Conservation (phyloP, 768 basidiomycete genomes). For the Amanita rubescens region DNA sequence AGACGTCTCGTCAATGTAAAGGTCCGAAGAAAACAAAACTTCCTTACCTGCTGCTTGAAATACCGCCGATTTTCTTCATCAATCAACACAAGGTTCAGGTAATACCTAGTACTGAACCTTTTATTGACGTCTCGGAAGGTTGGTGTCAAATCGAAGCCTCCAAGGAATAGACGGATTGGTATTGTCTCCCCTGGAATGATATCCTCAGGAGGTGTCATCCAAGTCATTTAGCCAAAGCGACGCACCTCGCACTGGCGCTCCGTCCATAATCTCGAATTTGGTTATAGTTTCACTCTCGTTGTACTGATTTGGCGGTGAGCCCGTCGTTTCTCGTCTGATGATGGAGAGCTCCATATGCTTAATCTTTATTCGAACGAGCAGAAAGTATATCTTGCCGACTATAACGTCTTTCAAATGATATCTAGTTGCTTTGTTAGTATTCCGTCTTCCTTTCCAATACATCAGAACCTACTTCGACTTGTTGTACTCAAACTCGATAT, state of each 20-base stretch:
- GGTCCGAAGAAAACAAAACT: neutral
- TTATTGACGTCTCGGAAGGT: slow-evolving; percentile 99
- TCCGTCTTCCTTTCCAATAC: neutral
- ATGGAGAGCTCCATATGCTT: slow-evolving; percentile 99
- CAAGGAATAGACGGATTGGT: slow-evolving; percentile 94
- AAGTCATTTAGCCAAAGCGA: neutral
- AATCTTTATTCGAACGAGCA: slow-evolving; percentile 98
- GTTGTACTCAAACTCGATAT: slow-evolving; percentile 99
- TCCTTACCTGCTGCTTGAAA: slow-evolving; percentile 87
- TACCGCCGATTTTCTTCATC: slow-evolving; percentile 98
- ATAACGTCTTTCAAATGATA: slow-evolving; percentile 99
- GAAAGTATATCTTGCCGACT: slow-evolving; percentile 98
- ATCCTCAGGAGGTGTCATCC: neutral
- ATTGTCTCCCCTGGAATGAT: slow-evolving; percentile 82
- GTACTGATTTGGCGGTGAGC: slow-evolving; percentile 96
- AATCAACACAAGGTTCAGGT: slow-evolving; percentile 93
- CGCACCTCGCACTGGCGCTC: slow-evolving; percentile 90
- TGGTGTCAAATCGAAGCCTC: slow-evolving; percentile 96
- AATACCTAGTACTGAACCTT: slow-evolving; percentile 96
- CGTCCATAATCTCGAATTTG: slow-evolving; percentile 99
- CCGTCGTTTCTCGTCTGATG: slow-evolving; percentile 95
- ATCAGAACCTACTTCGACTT: slow-evolving; percentile 79
- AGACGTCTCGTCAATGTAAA: neutral
- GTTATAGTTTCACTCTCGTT: slow-evolving; percentile 99
- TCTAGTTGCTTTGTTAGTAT: slow-evolving; percentile 33